Evolutionary conservation across 2,329 filamentous ascomycete species (phyloP), one percentile per base, ranked within the genome.

Genomic region (Epichloe coenophiala): DNA sequence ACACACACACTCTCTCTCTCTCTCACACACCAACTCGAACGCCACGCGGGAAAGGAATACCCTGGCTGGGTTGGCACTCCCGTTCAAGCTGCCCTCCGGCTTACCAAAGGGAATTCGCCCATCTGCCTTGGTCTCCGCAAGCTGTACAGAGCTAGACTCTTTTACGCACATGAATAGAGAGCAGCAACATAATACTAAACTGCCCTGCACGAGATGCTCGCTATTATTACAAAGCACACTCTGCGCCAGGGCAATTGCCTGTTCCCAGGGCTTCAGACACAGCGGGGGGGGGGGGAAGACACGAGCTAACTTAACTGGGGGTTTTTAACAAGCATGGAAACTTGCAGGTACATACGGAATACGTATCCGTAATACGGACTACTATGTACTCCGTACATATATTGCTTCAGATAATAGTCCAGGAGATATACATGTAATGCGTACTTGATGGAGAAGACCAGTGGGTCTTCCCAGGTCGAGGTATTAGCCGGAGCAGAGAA

Each of bases 41-140:
- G 51, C 53, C 53, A 55, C 53, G 40, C 53, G 45, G 51, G 41
- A 51, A 39, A 27, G 48, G 11, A 42, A 35, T 40, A 39, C 39
- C 37, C 23, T 33, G 47, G 23, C 46, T 17, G n/a, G 27, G 37
- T 40, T 37, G 43, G n/a, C 41, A 5, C 11, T 38, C 42, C 37
- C 19, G 36, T 40, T n/a, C 19, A 40, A 12, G 45, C 46, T 21
- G 23, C 46, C 35, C 39, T 19, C 46, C 36, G 27, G 41, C 45
- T 36, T 41, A 33, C 41, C 47, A 39, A 5, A 17, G 39, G 4
- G 42, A 15, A 37, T 23, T 21, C 36, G 9, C 17, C 23, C 8
- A 37, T 19, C 47, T 23, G 13, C n/a, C 27, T 33, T 17, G 33
- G 15, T 31, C 7, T 7, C 15, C 31, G 3, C 2, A 12, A 31